Evolutionary conservation across 2,329 filamentous ascomycete genomes (phyloP), one percentile per base, ranked within the genome.

Genomic region (Venturia pyrina): DNA sequence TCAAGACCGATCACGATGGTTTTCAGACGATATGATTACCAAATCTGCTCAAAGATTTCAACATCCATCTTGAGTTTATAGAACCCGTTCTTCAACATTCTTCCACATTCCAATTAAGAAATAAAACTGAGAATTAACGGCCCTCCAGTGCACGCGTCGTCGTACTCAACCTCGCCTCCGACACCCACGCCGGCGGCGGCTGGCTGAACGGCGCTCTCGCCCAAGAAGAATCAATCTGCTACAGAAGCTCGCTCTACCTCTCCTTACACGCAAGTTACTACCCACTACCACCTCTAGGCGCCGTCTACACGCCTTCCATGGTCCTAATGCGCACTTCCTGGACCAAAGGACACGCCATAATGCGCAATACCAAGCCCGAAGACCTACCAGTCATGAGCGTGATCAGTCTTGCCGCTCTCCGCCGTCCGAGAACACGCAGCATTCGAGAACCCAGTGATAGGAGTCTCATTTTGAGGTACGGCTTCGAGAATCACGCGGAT

Each of bases 221-320:
- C 0, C 88, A 90, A 73, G 87, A 90, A 75, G 88, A 90, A 76
- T 82, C 83, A 2, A 79, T 90, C 7, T 90, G 86, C 75, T 87
- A 86, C 72, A 83, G 87, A 56, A 85, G 81, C 66, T 81, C 83
- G 0, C 79, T 87, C 8, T 80, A 74, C 37, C 71, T 79, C 40
- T 81, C 81, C 24, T 75, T 86, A 0, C 75, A 79, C 66, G 69
- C 71, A 28, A 65, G 68, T 1, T 82, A 81, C 70, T 88, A 88
- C 71, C 85, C 85, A 0, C 77, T 85, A 67, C 75, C 75, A 32
- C 74, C 78, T 17, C 74, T 78, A 6, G 79, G 80, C 65, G 83
- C 78, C 0, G 74, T 89, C 43, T 89, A 89, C 74, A 82, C 84
- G 0, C 86, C 85, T 0, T 79, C 79, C 13, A 83, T 89, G 4